Evolutionary conservation across 768 basidiomycete species (phyloP).

Genomic region (Boletus huronensis): DNA sequence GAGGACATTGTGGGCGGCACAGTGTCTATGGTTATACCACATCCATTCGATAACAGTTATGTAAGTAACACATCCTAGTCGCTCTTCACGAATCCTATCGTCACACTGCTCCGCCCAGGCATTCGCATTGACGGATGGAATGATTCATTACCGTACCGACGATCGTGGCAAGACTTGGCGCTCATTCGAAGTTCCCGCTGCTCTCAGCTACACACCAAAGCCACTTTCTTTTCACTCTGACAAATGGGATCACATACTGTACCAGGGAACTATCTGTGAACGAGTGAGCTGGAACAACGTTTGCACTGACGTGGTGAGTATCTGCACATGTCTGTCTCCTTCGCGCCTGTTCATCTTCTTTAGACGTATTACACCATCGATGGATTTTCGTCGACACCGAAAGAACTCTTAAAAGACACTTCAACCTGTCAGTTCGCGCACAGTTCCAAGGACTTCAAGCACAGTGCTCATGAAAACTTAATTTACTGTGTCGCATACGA

Average conservation of each 20-base stretch:
- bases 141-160: conserved; percentile 80
- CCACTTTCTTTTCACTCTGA: conserved; percentile 90
- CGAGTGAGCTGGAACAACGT: conserved; percentile 46
- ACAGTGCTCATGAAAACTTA: conserved; percentile 66
- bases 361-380: conserved; percentile 90
- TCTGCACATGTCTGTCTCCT: not conserved
- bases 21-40: conserved; percentile 73
- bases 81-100: not conserved
- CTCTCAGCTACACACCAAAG: conserved; percentile 38
- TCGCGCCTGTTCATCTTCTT: conserved; percentile 8
- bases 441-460: conserved; percentile 77
- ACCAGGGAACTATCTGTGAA: conserved; percentile 70
- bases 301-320: conserved; percentile 70
- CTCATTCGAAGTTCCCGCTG: conserved; percentile 67
- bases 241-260: conserved; percentile 73
- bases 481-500: conserved; percentile 93
- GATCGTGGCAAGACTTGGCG: conserved; percentile 90
- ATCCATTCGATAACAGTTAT: conserved; percentile 79
- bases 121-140: conserved; percentile 76
- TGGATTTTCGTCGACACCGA: conserved; percentile 62
- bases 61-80: conserved; percentile 38
- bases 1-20: conserved; percentile 53
- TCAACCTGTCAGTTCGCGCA: conserved; percentile 87
- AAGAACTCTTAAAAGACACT: conserved; percentile 65
- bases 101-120: conserved; percentile 49